Conservation (phyloP, 805 yeast species). For the Lipomyces yamadae region DNA sequence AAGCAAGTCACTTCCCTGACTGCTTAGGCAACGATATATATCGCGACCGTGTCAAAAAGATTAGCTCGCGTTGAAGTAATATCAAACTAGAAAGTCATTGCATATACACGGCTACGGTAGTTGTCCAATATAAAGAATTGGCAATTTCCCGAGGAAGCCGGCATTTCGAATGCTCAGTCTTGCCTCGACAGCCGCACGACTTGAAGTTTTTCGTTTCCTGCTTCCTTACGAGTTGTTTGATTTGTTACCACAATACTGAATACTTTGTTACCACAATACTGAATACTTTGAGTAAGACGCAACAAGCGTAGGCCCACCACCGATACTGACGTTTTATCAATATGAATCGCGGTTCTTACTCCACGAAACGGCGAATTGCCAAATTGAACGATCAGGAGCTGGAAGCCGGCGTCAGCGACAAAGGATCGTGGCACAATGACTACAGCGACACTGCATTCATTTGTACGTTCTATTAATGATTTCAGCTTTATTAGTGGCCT, state of each 20-base stretch:
- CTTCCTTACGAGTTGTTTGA: background rate
- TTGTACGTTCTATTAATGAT: slow-evolving; percentile 44
- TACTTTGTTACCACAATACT: background rate
- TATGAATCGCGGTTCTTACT: background rate
- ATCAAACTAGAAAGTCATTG: too few relatives aligned
- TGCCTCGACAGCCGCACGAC: too few relatives aligned
- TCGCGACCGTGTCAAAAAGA: too few relatives aligned
- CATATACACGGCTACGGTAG: too few relatives aligned
- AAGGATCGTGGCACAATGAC: slow-evolving; percentile 90
- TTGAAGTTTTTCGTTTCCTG: too few relatives aligned
- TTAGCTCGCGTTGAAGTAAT: too few relatives aligned
- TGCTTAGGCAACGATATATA: background rate
- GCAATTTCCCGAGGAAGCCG: too few relatives aligned
- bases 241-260: background rate
- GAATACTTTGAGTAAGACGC: background rate
- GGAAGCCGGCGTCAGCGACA: slow-evolving; percentile 58
- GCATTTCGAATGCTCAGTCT: too few relatives aligned
- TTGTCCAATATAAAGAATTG: too few relatives aligned
- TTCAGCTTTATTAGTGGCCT: background rate
- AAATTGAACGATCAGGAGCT: slow-evolving; percentile 65
- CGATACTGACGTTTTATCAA: background rate
- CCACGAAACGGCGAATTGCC: slow-evolving; percentile 26
- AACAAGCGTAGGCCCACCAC: background rate
- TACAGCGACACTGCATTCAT: slow-evolving; percentile 76
- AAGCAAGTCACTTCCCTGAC: too few relatives aligned